Evolutionary conservation across 1,284 basidiomycete species (phyloP), one percentile per base, ranked within the genome.

Genomic region (Mycena sp.): DNA sequence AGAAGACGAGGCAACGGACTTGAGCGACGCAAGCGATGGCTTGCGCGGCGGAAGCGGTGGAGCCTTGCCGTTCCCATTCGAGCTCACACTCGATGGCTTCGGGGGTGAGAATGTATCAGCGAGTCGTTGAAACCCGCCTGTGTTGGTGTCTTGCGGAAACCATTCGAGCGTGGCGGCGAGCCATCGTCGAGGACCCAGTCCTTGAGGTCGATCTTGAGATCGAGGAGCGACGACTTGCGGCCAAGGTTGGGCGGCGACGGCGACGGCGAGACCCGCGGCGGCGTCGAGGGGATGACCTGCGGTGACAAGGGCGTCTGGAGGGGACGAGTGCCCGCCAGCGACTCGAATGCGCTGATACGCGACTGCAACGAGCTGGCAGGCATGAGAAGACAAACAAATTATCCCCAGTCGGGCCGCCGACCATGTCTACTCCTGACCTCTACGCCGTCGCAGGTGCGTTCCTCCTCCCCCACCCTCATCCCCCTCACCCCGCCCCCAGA

Each of bases 171-270:
- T 49, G 53, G 67, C 30, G 64, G 57, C 6, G 58, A 45, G 26
- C 85, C 86, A 68, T 89, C 88, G 53, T 89, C 89, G 58, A 91
- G 78, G 58, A 90, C 83, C 89, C 90, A 92, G 72, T 92, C 90
- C 65, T 85, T 85, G 61, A 92, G 80, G 76, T 92, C 90, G 67
- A 91, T 85, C 65, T 85, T 85, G 63, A 92, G 80, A 76, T 92
- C 90, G 67, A 91, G 84, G 58, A 90, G 77, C 35, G 91, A 91
- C 1, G 86, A 80, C 69, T 84, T 87, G 44, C 83, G 78, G 40
- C 82, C 82, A 16, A 89, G 76, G 64, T 80, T 83, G 21, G 83
- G 82, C 1, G 86, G 83, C 2, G 85, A 84, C 10, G 76, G 75
- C 9, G 80, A 82, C 0, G 85, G 83, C 0, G 89, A 88, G 0